Conservation (phyloP, 306 rosid genomes). For the Dalbergia oliveri region DNA sequence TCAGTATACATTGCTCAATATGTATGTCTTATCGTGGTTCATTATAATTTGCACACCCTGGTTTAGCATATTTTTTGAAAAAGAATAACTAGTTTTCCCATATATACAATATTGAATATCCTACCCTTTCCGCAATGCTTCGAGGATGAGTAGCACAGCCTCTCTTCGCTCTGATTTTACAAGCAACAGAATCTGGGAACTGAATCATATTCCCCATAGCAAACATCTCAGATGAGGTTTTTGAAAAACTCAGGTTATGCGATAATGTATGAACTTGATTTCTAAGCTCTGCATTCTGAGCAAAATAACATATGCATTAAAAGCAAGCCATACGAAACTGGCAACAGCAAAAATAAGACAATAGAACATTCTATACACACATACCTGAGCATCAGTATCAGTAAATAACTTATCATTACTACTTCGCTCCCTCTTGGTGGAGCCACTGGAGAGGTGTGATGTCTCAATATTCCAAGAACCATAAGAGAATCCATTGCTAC, state of each 20-base stretch:
- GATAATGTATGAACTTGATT: slow-evolving; percentile 66
- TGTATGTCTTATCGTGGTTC: too few relatives aligned
- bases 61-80: too few relatives aligned
- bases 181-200: slow-evolving; percentile 85
- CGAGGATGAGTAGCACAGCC: slow-evolving; percentile 99
- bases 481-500: slow-evolving; percentile 56
- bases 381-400: slow-evolving; percentile 62
- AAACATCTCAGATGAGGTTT: slow-evolving; percentile 62
- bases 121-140: slow-evolving; percentile 93
- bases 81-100: too few relatives aligned
- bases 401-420: slow-evolving; percentile 53
- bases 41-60: too few relatives aligned
- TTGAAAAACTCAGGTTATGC: slow-evolving; percentile 84
- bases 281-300: slow-evolving; percentile 67
- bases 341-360: background rate
- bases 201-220: slow-evolving; percentile 73
- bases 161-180: slow-evolving; percentile 90
- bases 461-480: slow-evolving; percentile 63
- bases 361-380: background rate
- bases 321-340: background rate
- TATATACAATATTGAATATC: too few relatives aligned
- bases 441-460: slow-evolving; percentile 44
- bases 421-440: slow-evolving; percentile 60
- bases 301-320: slow-evolving; percentile 18
- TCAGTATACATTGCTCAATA: too few relatives aligned